These are phyloP conservation scores for Salix brachista DNA, from an alignment of 345 rosid species.

Conservation along the genomic window DNA sequence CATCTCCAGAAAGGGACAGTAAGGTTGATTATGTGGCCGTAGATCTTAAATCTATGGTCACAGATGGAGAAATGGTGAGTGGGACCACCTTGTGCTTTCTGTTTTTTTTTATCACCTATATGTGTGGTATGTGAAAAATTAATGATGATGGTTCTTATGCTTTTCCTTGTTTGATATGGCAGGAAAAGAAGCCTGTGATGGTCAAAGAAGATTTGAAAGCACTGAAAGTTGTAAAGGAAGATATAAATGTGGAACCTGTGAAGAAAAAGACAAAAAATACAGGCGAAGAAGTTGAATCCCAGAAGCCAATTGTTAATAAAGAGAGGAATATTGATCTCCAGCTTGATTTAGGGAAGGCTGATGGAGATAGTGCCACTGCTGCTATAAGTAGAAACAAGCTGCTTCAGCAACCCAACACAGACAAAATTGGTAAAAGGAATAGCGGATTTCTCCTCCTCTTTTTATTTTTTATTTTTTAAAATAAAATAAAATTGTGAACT, in stretches of 20 bases:
- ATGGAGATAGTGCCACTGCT: slow-evolving; percentile 35
- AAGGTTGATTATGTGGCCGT: slow-evolving; percentile 55
- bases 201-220: slow-evolving; percentile 45
- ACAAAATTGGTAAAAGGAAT: slow-evolving; percentile 48
- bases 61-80: slow-evolving; percentile 67
- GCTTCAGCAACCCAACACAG: slow-evolving; percentile 37
- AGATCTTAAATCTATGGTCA: slow-evolving; percentile 54
- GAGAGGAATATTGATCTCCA: slow-evolving; percentile 69
- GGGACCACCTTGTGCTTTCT: slow-evolving; percentile 20
- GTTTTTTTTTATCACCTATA: not conserved
- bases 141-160: slow-evolving; percentile 7
- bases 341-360: slow-evolving; percentile 76
- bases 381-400: slow-evolving; percentile 34
- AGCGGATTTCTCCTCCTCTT: not conserved
- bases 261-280: slow-evolving; percentile 42
- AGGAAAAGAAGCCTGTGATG: slow-evolving; percentile 50
- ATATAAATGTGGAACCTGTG: slow-evolving; percentile 35
- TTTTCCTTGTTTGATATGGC: slow-evolving; percentile 13
- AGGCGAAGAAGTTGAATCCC: slow-evolving; percentile 44
- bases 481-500: not conserved
- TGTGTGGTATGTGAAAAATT: slow-evolving; percentile 11
- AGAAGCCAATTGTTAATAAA: slow-evolving; percentile 33
- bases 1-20: slow-evolving; percentile 78
- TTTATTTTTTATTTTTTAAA: not conserved
- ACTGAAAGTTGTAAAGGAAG: slow-evolving; percentile 34